Evolutionary conservation across 306 rosid species (phyloP).

Genomic region (Vigna reflexopilosa): DNA sequence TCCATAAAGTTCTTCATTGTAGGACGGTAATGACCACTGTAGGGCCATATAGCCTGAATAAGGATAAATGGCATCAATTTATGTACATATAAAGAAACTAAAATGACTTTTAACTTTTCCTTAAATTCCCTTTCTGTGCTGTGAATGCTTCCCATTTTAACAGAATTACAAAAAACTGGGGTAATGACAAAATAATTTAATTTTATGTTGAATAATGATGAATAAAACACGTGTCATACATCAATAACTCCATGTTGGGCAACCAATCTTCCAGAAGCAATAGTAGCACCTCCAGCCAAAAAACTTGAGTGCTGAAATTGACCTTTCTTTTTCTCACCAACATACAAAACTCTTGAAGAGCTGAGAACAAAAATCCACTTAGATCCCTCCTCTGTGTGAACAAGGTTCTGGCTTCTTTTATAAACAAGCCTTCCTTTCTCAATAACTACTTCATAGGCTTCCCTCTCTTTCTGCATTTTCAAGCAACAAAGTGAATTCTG

Average conservation of each 20-base stretch:
- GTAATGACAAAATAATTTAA: not conserved
- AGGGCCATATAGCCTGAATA: conserved; percentile 85
- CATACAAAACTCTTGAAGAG: conserved; percentile 66
- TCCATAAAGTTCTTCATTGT: conserved; percentile 74
- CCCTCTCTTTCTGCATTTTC: conserved; percentile 72
- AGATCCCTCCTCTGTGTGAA: conserved; percentile 63
- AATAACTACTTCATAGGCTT: conserved; percentile 67
- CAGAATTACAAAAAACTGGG: not conserved
- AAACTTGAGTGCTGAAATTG: conserved; percentile 89
- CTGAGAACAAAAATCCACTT: conserved; percentile 96
- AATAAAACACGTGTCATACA: conserved; percentile 48
- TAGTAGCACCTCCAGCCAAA: conserved; percentile 84
- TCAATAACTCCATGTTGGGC: conserved; percentile 67
- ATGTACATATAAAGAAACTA: conserved; percentile 18
- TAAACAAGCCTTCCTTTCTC: conserved; percentile 65
- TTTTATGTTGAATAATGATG: not conserved
- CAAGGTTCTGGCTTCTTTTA: conserved; percentile 53
- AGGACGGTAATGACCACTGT: conserved; percentile 88
- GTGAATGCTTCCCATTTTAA: not conserved
- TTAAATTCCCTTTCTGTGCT: not conserved
- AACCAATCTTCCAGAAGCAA: conserved; percentile 82
- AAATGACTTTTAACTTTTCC: not conserved
- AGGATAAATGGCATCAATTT: conserved; percentile 27
- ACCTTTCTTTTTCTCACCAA: conserved; percentile 83
- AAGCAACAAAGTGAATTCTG: conserved; percentile 33